A percentile compares a stretch with the other conserved stretches of the same genome.
Conservation (phyloP, 768 basidiomycete species). For the Cubamyces sp. region DNA sequence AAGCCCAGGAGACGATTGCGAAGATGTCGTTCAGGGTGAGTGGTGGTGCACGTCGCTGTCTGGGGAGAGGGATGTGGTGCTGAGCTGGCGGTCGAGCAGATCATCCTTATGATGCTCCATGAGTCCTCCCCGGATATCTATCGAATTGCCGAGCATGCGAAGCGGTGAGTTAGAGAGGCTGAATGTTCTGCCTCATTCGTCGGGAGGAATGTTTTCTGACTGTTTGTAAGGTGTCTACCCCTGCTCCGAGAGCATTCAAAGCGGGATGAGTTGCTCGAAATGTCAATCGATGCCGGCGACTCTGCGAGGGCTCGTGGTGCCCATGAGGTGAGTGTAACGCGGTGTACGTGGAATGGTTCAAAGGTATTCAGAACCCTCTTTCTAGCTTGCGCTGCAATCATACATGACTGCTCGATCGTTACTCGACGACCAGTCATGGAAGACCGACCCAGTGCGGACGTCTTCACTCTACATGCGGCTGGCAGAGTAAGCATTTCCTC, state of each 20-base stretch:
- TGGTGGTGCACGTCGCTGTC: background rate
- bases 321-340: slow-evolving; percentile 51
- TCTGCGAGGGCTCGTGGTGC: slow-evolving; percentile 74
- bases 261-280: slow-evolving; percentile 61
- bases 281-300: slow-evolving; percentile 70
- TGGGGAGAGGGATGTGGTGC: background rate
- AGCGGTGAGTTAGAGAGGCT: slow-evolving; percentile 44
- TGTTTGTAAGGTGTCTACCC: slow-evolving; percentile 54
- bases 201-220: background rate
- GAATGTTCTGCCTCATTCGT: background rate
- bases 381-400: slow-evolving; percentile 63
- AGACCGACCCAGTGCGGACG: slow-evolving; percentile 48
- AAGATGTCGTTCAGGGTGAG: slow-evolving; percentile 74
- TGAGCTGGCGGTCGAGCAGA: slow-evolving; percentile 41
- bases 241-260: slow-evolving; percentile 63
- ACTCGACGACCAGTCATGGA: slow-evolving; percentile 59
- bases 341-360: slow-evolving; percentile 30
- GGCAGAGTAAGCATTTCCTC: slow-evolving; percentile 54
- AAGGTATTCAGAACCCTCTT: background rate
- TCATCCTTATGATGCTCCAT: slow-evolving; percentile 72
- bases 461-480: slow-evolving; percentile 58
- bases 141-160: slow-evolving; percentile 71
- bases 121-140: slow-evolving; percentile 65
- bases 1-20: slow-evolving; percentile 53
- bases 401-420: slow-evolving; percentile 63